phyloP scores from a whole-genome alignment of 345 rosid species.

The Erucastrum elatum region DNA sequence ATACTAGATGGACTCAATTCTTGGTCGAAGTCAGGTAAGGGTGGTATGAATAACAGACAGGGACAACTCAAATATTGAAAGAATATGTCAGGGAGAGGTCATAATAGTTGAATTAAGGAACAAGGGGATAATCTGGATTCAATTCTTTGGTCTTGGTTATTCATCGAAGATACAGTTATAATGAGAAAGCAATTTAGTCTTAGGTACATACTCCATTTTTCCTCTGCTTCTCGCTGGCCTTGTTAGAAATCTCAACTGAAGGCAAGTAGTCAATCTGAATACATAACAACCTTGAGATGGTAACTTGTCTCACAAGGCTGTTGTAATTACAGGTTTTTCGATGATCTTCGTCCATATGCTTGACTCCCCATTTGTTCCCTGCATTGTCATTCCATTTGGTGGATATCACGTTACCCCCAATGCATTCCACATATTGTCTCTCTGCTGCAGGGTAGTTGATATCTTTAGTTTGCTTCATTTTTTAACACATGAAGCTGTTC shows the following conservation, averaged over 20 bases:
- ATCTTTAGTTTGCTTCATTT: too few relatives aligned
- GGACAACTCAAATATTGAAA: conserved; percentile 10
- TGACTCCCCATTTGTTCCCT: conserved; percentile 81
- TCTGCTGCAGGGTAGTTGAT: conserved; percentile 83
- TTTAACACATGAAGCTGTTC: background rate
- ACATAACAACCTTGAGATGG: background rate
- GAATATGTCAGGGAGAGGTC: background rate
- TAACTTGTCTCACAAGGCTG: background rate
- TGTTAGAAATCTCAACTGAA: conserved; percentile 81
- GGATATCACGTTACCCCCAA: conserved; percentile 89
- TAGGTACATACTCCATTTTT: conserved; percentile 62
- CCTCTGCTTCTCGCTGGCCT: conserved; percentile 76
- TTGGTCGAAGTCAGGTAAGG: conserved; percentile 38
- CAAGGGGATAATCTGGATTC: conserved; percentile 3
- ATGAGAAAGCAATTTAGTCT: conserved; percentile 2
- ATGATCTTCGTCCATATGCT: conserved; percentile 88
- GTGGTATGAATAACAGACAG: conserved; percentile 36
- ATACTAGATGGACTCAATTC: conserved; percentile 38
- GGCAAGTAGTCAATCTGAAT: conserved; percentile 49
- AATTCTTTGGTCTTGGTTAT: background rate
- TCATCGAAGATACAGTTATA: background rate
- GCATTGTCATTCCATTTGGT: conserved; percentile 75
- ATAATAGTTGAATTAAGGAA: conserved; percentile 1
- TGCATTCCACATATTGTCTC: conserved; percentile 90
- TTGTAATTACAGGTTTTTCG: conserved; percentile 58